phyloP scores from a whole-genome alignment of 805 yeast species.

The Metschnikowia arizonensis region DNA sequence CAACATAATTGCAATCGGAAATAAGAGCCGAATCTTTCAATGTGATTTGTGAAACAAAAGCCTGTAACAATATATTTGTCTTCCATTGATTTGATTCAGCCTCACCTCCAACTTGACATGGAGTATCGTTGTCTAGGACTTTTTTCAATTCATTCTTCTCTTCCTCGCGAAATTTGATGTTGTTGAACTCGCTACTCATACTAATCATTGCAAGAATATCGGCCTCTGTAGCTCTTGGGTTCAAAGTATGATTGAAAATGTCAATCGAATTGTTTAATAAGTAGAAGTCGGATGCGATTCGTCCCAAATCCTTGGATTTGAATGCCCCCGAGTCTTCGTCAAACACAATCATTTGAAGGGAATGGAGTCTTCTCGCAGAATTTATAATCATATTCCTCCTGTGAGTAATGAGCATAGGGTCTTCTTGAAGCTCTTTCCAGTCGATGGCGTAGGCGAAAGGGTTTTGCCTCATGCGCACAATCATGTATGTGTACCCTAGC shows the following conservation, averaged over 20 bases:
- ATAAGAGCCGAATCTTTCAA: constrained; percentile 76
- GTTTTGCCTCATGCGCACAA: constrained; percentile 89
- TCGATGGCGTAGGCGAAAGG: constrained; percentile 90
- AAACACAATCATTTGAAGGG: constrained; percentile 87
- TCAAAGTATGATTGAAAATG: constrained; percentile 79
- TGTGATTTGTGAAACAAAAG: constrained; percentile 72
- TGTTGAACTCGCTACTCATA: constrained; percentile 91
- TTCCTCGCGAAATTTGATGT: constrained; percentile 83
- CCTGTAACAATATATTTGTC: constrained; percentile 81
- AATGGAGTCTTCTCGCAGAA: constrained; percentile 82
- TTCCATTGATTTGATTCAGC: constrained; percentile 76
- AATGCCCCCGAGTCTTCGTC: constrained; percentile 82
- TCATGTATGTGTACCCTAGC: constrained; percentile 96
- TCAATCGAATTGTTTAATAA: constrained; percentile 81
- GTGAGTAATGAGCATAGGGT: constrained; percentile 70
- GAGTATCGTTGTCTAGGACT: constrained; percentile 55
- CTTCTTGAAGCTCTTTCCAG: constrained; percentile 80
- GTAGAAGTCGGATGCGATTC: constrained; percentile 93
- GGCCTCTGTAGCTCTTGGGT: constrained; percentile 85
- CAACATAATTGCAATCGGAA: constrained; percentile 89
- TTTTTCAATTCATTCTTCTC: constrained; percentile 70
- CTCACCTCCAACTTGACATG: constrained; percentile 80
- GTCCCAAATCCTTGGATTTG: constrained; percentile 82
- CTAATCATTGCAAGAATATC: constrained; percentile 84
- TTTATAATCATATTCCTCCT: constrained; percentile 70